Conservation (phyloP, 164 flowering plant genomes). For the Vitis rotundifolia region DNA sequence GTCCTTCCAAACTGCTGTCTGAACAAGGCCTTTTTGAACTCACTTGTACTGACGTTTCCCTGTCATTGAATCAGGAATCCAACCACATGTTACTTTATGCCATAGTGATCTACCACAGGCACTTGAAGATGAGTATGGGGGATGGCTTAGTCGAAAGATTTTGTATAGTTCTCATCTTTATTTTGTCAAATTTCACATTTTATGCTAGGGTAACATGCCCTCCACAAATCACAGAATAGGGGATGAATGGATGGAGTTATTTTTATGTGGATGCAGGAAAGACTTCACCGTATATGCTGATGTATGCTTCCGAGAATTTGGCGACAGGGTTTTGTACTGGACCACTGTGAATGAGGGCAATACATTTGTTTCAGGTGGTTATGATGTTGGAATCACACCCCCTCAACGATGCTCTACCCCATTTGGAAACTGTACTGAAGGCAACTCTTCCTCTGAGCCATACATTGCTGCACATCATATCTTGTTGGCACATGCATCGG, state of each 20-base stretch:
- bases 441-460: slow-evolving; percentile 9
- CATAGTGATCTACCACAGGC: slow-evolving; percentile 3
- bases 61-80: neutral
- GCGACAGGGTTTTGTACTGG: slow-evolving; percentile 14
- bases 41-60: too few relatives aligned
- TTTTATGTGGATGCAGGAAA: neutral
- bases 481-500: slow-evolving; percentile 8
- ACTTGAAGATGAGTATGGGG: neutral
- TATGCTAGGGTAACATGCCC: too few relatives aligned
- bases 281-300: slow-evolving; percentile 9
- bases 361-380: neutral
- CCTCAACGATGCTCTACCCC: slow-evolving; percentile 9
- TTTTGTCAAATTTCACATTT: too few relatives aligned
- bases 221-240: too few relatives aligned
- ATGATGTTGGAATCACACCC: neutral
- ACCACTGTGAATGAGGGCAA: slow-evolving; percentile 14
- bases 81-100: slow-evolving; percentile 1
- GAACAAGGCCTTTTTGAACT: too few relatives aligned
- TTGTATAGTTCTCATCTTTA: too few relatives aligned
- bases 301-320: slow-evolving; percentile 5
- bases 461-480: slow-evolving; percentile 13
- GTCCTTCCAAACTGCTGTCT: too few relatives aligned
- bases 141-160: neutral
- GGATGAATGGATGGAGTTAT: too few relatives aligned
- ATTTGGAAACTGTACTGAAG: slow-evolving; percentile 4